Evolutionary conservation across 2,329 filamentous ascomycete species (phyloP), one percentile per base, ranked within the genome.

Genomic region (Didymella glomerata): DNA sequence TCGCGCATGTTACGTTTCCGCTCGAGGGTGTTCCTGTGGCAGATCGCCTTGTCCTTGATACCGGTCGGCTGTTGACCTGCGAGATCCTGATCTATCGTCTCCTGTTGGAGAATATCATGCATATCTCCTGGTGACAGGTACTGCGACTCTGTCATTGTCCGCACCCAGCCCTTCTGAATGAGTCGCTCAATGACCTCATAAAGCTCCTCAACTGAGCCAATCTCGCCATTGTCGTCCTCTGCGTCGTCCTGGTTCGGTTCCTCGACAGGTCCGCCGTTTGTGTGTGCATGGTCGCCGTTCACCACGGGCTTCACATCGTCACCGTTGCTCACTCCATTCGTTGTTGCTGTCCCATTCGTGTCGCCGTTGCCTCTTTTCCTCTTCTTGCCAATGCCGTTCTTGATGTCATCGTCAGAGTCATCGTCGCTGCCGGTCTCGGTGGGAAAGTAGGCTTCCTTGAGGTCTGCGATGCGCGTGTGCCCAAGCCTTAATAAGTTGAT

Each of bases 401-500:
- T 60, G 9, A 61, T 49, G 25, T 63, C 71, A 13, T 73, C 69
- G 62, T 73, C 70, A 42, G 74, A 74, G 56, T 78, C 72, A 30
- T 72, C 70, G 58, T 71, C 69, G 48, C 73, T 74, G 6, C 72
- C 67, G 13, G 62, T 57, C 14, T 64, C 49, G 11, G 70, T 47
- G n/a, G 79, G 74, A 50, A 79, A 79, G 65, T 89, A 90, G 18
- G 88, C 86, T 36, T 88, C 85, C n/a, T 83, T 83, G 42, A 94
- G 81, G 67, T 93, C 89, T 41, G 83, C 84, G 32, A 93, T 83
- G 71, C 86, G 88, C 28, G 90, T 89, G 78, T 95, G 90, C 1
- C 94, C 94, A 18, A 93, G 83, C 54, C 89, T 83, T 60, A 96
- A 80, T 41, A 97, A 80, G 28, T 89, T 90, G 67, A 91, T 87